Evolutionary conservation across 306 rosid genomes (phyloP).

Genomic region (Castanea sativa): DNA sequence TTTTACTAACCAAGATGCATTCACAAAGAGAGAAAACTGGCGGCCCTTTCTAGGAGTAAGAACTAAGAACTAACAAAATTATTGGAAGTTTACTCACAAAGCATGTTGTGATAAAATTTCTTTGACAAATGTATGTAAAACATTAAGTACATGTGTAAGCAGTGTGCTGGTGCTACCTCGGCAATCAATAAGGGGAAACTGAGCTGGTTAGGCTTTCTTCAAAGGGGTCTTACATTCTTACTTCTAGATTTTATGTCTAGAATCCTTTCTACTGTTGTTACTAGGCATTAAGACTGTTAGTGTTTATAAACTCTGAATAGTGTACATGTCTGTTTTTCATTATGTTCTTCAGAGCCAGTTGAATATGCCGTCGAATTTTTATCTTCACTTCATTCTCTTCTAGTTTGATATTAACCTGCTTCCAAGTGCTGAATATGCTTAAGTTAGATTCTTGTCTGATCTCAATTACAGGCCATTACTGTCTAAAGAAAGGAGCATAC

Average conservation of each 20-base stretch:
- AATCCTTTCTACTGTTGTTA: constrained; percentile 3
- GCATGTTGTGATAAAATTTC: constrained; percentile 17
- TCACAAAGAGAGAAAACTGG: background rate
- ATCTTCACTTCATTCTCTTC: background rate
- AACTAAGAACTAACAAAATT: too few relatives aligned
- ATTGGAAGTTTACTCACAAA: background rate
- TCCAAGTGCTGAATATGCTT: constrained; percentile 19
- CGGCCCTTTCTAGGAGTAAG: too few relatives aligned
- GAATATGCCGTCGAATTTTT: background rate
- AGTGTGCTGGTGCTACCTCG: background rate
- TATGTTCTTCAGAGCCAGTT: background rate
- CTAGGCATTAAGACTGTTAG: constrained; percentile 11
- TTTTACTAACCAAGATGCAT: background rate
- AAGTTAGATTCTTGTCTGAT: constrained; percentile 30
- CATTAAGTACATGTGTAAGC: background rate
- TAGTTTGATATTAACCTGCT: background rate
- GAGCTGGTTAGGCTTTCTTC: constrained; percentile 8
- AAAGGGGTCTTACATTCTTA: background rate
- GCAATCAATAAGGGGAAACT: background rate
- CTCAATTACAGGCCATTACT: constrained; percentile 75
- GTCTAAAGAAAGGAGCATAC: constrained; percentile 93
- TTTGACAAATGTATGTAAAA: constrained; percentile 4
- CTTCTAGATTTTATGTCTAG: background rate
- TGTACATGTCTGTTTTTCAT: background rate
- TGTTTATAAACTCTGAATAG: background rate